phyloP scores from a whole-genome alignment of 768 basidiomycete genomes.

The Termitomyces sp. region DNA sequence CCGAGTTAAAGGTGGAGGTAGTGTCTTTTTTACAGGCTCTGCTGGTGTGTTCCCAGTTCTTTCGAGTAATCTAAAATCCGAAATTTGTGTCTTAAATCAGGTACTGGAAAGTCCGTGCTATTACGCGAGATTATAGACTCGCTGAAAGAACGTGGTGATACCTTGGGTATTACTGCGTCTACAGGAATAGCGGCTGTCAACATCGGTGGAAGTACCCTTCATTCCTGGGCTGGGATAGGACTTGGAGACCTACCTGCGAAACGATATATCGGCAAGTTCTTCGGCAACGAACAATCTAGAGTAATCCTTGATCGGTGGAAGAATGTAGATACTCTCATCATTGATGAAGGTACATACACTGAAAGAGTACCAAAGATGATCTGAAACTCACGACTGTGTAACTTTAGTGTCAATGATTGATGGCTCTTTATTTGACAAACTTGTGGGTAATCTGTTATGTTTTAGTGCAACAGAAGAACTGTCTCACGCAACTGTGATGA shows the following conservation, averaged over 20 bases:
- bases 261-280: slow-evolving; percentile 49
- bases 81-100: slow-evolving; percentile 21
- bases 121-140: slow-evolving; percentile 66
- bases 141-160: slow-evolving; percentile 25
- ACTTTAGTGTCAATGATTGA: slow-evolving; percentile 89
- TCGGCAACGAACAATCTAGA: slow-evolving; percentile 31
- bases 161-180: slow-evolving; percentile 74
- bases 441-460: slow-evolving; percentile 35
- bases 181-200: slow-evolving; percentile 80
- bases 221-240: slow-evolving; percentile 80
- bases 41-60: slow-evolving; percentile 44
- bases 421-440: slow-evolving; percentile 73
- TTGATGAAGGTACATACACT: slow-evolving; percentile 70
- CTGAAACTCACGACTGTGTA: neutral
- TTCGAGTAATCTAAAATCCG: neutral
- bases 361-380: neutral
- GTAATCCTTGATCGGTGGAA: slow-evolving; percentile 58
- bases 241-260: slow-evolving; percentile 57
- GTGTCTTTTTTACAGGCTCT: slow-evolving; percentile 83
- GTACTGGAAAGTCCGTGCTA: slow-evolving; percentile 82
- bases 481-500: slow-evolving; percentile 18
- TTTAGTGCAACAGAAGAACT: neutral
- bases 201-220: slow-evolving; percentile 77
- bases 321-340: slow-evolving; percentile 58
- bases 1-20: slow-evolving; percentile 53